phyloP scores from a whole-genome alignment of 2,329 filamentous ascomycete genomes.

The Parastagonospora nodorum region DNA sequence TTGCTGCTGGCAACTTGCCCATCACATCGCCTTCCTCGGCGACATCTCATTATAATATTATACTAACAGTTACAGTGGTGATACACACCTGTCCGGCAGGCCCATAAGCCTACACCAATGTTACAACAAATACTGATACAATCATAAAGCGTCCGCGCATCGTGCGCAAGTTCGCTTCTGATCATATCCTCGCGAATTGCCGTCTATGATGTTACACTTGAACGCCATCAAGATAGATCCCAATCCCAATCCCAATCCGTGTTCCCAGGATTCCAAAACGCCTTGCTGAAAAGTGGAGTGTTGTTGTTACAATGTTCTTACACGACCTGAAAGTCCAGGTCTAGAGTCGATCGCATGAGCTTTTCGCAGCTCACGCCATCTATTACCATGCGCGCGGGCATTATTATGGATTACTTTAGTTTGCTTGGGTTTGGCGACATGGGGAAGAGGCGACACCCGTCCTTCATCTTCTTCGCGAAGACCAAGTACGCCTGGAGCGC shows the following conservation, averaged over 20 bases:
- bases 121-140: not conserved
- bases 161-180: not conserved
- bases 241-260: not conserved
- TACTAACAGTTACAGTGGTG: constrained; percentile 7
- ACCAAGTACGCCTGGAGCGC: constrained; percentile 32
- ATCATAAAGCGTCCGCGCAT: constrained; percentile 1
- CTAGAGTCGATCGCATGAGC: not conserved
- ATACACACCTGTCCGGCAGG: constrained; percentile 4
- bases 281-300: constrained; percentile 7
- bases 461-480: constrained; percentile 31
- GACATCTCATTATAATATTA: constrained; percentile 3
- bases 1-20: not conserved
- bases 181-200: constrained; percentile 1
- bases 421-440: constrained; percentile 10
- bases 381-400: not conserved
- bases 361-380: not conserved
- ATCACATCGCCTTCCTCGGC: not conserved
- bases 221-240: not conserved
- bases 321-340: not conserved
- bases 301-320: constrained; percentile 4
- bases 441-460: constrained; percentile 27
- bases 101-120: constrained; percentile 1
- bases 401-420: not conserved
- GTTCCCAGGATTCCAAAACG: constrained; percentile 1
- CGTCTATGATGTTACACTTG: not conserved